Conservation (phyloP, 2,329 filamentous ascomycete genomes). For the Orbilia javanica region DNA sequence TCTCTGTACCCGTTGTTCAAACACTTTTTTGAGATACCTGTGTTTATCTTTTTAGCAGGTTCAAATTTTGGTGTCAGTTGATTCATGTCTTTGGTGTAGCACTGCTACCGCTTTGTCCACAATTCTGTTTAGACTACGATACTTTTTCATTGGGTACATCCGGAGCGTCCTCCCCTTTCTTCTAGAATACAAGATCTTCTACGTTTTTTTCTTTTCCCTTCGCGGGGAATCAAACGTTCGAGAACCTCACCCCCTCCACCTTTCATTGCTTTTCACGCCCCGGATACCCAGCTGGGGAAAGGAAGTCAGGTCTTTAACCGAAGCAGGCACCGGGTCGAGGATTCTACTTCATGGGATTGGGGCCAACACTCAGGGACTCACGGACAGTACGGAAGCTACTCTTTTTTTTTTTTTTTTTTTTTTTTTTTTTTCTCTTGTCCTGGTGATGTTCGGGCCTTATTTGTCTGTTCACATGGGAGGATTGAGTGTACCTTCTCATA, state of each 20-base stretch:
- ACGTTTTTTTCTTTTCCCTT: constrained; percentile 41
- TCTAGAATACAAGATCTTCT: constrained; percentile 55
- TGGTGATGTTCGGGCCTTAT: constrained; percentile 36
- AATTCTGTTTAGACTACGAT: constrained; percentile 59
- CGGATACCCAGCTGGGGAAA: constrained; percentile 32
- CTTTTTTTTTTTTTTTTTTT: constrained; percentile 13
- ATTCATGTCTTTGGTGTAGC: constrained; percentile 59
- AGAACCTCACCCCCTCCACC: constrained; percentile 25
- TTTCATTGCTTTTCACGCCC: constrained; percentile 26
- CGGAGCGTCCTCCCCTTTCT: constrained; percentile 46
- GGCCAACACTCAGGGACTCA: constrained; percentile 11
- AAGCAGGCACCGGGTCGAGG: constrained; percentile 30
- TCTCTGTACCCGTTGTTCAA: constrained; percentile 55
- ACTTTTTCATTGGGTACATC: constrained; percentile 52
- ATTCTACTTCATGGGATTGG: constrained; percentile 39
- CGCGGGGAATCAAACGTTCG: constrained; percentile 40
- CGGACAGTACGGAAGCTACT: neutral
- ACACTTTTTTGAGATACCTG: constrained; percentile 42
- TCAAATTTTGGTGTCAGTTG: constrained; percentile 53
- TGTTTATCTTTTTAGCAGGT: constrained; percentile 47
- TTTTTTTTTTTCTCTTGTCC: constrained; percentile 18
- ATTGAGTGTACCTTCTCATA: constrained; percentile 59
- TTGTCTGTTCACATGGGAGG: constrained; percentile 51
- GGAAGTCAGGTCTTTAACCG: constrained; percentile 27
- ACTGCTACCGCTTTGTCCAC: constrained; percentile 48